phyloP scores from a whole-genome alignment of 768 basidiomycete genomes.

The Boletus speciosus region DNA sequence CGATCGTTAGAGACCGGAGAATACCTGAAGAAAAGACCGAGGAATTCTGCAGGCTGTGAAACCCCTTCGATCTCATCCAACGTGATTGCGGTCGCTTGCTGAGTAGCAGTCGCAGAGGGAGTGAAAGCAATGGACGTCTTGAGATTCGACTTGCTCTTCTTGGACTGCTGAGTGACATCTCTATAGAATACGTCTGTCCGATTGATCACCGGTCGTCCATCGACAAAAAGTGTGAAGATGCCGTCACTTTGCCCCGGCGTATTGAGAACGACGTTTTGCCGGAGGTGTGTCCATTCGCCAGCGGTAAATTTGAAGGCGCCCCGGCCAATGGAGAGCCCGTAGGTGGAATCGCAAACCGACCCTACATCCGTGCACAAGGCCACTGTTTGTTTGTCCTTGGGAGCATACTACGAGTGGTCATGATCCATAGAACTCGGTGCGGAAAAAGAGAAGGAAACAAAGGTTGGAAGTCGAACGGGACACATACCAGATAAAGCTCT shows the following conservation, averaged over 20 bases:
- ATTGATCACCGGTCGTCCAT: conserved; percentile 52
- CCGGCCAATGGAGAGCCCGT: conserved; percentile 74
- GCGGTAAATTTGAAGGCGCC: conserved; percentile 60
- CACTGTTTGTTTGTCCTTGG: conserved; percentile 63
- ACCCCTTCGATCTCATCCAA: not conserved
- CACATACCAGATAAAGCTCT: conserved; percentile 70
- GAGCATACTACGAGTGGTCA: conserved; percentile 56
- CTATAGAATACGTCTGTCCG: conserved; percentile 64
- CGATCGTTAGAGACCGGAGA: not conserved
- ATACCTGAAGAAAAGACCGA: conserved; percentile 78
- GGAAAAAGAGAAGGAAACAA: not conserved
- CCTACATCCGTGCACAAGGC: conserved; percentile 54
- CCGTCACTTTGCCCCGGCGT: conserved; percentile 73
- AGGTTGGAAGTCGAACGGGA: not conserved
- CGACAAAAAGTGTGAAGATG: conserved; percentile 57
- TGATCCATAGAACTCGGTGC: not conserved
- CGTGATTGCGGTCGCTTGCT: not conserved
- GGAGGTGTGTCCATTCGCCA: conserved; percentile 69
- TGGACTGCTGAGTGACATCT: conserved; percentile 26
- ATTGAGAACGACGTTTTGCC: conserved; percentile 70
- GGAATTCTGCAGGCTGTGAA: conserved; percentile 24
- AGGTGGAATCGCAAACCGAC: conserved; percentile 61
- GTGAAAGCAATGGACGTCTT: conserved; percentile 6
- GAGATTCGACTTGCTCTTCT: not conserved
- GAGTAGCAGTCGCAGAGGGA: not conserved